These are phyloP conservation scores for Saccharomycopsis babjevae DNA, from an alignment of 805 yeast species.

Conservation along the genomic window DNA sequence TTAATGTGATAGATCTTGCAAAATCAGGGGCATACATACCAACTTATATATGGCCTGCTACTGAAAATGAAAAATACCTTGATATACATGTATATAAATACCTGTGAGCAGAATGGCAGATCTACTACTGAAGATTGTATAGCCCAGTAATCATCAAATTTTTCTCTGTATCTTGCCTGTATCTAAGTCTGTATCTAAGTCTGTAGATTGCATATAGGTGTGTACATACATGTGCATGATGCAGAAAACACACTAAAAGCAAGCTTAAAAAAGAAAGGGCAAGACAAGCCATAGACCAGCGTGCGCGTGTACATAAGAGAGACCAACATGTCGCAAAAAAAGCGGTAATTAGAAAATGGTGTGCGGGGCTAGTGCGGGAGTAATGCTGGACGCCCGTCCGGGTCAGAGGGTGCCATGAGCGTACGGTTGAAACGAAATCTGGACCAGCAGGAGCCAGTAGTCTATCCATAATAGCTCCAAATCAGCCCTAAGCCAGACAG, in stretches of 20 bases:
- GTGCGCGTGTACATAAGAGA: background rate
- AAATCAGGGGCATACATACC: background rate
- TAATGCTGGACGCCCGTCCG: too few species aligned
- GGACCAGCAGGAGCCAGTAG: too few species aligned
- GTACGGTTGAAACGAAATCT: too few species aligned
- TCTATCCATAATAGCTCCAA: too few species aligned
- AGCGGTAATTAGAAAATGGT: too few species aligned
- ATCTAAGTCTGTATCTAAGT: background rate
- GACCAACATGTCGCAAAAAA: background rate
- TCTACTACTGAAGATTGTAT: background rate
- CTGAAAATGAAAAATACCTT: too few species aligned
- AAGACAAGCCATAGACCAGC: background rate
- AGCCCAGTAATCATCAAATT: background rate
- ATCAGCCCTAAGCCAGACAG: too few species aligned
- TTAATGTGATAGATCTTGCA: background rate
- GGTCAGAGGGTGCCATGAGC: too few species aligned
- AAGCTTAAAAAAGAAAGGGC: background rate
- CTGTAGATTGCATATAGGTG: background rate
- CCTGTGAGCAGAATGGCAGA: background rate
- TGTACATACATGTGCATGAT: background rate
- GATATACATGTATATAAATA: background rate
- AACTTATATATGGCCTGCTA: background rate
- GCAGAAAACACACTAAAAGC: background rate
- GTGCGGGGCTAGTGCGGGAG: too few species aligned
- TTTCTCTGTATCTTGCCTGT: conserved; percentile 1